These are phyloP conservation scores for Ustilago curta DNA, from an alignment of 1,284 basidiomycete species.

Conservation along the genomic window DNA sequence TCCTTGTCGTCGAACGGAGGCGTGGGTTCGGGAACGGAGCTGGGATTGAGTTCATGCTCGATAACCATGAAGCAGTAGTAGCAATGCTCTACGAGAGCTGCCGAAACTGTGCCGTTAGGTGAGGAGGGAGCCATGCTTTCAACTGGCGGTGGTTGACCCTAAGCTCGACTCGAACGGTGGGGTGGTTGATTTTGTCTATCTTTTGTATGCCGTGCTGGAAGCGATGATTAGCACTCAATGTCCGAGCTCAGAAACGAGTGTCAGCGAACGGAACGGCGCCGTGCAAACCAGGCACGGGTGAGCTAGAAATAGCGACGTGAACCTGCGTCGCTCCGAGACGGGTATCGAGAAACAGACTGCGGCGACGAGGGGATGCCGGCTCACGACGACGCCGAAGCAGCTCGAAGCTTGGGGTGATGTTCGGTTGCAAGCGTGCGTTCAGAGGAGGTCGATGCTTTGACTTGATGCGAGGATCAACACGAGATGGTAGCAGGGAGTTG, in stretches of 20 bases:
- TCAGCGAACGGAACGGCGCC: background rate
- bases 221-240: background rate
- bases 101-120: conserved; percentile 10
- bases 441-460: background rate
- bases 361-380: conserved; percentile 27
- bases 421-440: background rate
- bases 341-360: background rate
- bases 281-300: conserved; percentile 27
- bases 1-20: conserved; percentile 21
- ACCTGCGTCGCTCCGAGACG: conserved; percentile 9
- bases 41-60: conserved; percentile 67
- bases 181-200: background rate
- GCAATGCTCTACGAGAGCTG: conserved; percentile 69
- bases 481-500: background rate
- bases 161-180: background rate
- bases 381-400: conserved; percentile 28
- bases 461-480: background rate
- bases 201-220: too few relatives aligned
- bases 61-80: conserved; percentile 73
- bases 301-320: conserved; percentile 8
- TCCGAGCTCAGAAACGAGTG: background rate
- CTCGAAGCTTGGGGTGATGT: background rate
- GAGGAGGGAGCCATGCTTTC: conserved; percentile 22
- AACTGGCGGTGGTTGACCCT: background rate
- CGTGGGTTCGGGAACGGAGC: conserved; percentile 14